Base-by-base conservation (phyloP, 2,329 filamentous ascomycete species). In the Biscogniauxia marginata region DNA sequence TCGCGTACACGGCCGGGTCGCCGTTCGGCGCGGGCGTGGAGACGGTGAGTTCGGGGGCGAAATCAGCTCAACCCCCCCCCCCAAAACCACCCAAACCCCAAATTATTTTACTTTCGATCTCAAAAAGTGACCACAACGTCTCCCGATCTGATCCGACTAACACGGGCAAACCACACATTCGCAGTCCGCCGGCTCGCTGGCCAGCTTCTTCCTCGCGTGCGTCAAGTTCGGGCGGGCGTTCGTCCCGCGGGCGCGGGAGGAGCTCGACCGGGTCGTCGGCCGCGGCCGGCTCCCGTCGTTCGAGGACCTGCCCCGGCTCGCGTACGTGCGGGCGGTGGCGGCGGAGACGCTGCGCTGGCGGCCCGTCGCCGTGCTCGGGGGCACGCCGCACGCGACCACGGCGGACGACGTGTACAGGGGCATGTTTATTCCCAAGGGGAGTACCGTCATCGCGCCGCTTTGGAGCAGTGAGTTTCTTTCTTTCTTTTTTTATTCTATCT, bases 181-280 rank as follows among this genome's bases (percentile, higher is more conserved):
- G 75, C 75, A 68, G 77, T 84, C 61, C 55, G 82, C 60, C 65
- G 83, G 54, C 56, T 84, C 70, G 56, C 77, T 68, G 58, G 79
- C 57, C 0, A 84, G 73, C n/a, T 77, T 84, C 63, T 72, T 81
- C 19, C 72, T 84, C 0, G 81, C 80, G 0, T 83, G 83, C 66
- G 75, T 73, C 16, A 71, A 81, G n/a, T 79, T 78, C 25, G 79
- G 76, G 1, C 78, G 77, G 0, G 74, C 77, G 7, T 77, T 81
- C 18, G 75, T 83, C 21, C 74, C 73, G 0, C 65, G 61, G 66
- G 77, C 63, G 62, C 78, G 72, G 7, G 70, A 70, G 16, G 75
- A 78, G 47, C 67, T 77, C 0, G 74, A 77, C 34, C 57, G 67
- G 3, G 71, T 76, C 0, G 67, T 77, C 0, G 74, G 79, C 1